A percentile compares a stretch with the other conserved stretches of the same genome.
phyloP scores from a whole-genome alignment of 441 rosid genomes.

The Kokia cookei region DNA sequence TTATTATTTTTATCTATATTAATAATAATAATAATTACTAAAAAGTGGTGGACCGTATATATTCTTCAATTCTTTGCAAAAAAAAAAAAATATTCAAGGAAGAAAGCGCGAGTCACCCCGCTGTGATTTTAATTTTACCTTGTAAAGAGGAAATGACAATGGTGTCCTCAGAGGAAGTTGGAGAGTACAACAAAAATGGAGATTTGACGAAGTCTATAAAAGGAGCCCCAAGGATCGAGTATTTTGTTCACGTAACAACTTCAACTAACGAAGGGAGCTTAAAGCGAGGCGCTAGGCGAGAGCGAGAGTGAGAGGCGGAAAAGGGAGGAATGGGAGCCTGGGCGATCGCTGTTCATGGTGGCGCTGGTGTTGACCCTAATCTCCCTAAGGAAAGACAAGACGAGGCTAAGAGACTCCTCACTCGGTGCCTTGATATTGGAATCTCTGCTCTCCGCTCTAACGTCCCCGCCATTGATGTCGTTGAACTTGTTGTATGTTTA shows the following conservation, averaged over 20 bases:
- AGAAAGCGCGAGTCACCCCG: no score
- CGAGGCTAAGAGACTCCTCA: constrained; percentile 71
- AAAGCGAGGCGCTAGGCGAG: not conserved
- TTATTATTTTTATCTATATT: no score
- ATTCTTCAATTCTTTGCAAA: no score
- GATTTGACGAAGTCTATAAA: constrained; percentile 11
- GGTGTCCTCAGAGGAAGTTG: not conserved
- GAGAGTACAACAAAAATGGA: not conserved
- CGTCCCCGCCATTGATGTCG: constrained; percentile 78
- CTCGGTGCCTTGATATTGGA: constrained; percentile 83
- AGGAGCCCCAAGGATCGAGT: not conserved
- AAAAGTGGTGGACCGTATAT: no score
- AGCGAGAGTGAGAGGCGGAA: constrained; percentile 3
- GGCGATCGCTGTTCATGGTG: constrained; percentile 97
- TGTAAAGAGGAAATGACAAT: no score
- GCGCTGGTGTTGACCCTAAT: constrained; percentile 94
- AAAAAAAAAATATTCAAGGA: no score
- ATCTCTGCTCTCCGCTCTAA: constrained; percentile 72
- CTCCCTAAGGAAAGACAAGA: constrained; percentile 80
- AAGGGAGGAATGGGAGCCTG: constrained; percentile 54
- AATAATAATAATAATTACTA: no score
- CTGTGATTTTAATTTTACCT: no score
- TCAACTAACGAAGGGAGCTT: not conserved
- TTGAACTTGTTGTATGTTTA: constrained; percentile 72
- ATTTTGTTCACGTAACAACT: not conserved